Evolutionary conservation across 2,329 filamentous ascomycete species (phyloP), one percentile per base, ranked within the genome.

Genomic region (Hypomyces perniciosus): DNA sequence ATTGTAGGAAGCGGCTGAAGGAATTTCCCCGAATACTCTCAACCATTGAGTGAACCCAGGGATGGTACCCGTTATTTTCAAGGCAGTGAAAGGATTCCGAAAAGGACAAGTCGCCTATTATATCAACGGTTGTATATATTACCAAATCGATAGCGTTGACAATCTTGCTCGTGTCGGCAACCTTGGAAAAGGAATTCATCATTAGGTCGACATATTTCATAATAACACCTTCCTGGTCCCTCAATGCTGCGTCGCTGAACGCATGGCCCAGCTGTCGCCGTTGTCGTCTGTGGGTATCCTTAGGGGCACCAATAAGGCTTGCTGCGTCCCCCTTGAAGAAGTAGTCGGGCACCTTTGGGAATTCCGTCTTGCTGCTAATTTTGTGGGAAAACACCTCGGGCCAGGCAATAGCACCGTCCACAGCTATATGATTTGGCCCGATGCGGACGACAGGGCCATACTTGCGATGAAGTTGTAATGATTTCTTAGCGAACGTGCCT

Each of bases 91-190:
- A 75, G 0, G 69, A 65, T 42, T 74, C 67, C 9, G 70, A 71
- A 54, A 75, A 77, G 0, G 70, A 65, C 30, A 77, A 61, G 39
- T 65, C 57, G 6, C 63, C 62, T n/a, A 72, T 67, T 20, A 74
- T 67, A 56, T 74, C 72, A 52, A 74, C 69, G 0, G 70, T 66
- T 2, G 63, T 57, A 52, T 67, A 70, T 42, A 70, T 67, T 48
- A 62, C 59, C 68, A 68, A 72, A 31, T 65, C 56, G 8, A 59
- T 59, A 51, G 70, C 60, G 34, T 63, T 56, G 42, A 62, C 41
- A 1, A 44, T 8, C 38, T 53, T 33, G 2, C 55, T 54, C 4
- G 46, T 26, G 0, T 44, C 28, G 12, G 54, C 56, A 0, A 56
- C 57, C 8, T 57, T 50, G 7, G 51, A 42, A 4, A 65, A 48